Percentiles rank a stretch among this genome's conserved stretches.
Conservation (phyloP, 2,329 filamentous ascomycete genomes). For the Penicillium sp. region DNA sequence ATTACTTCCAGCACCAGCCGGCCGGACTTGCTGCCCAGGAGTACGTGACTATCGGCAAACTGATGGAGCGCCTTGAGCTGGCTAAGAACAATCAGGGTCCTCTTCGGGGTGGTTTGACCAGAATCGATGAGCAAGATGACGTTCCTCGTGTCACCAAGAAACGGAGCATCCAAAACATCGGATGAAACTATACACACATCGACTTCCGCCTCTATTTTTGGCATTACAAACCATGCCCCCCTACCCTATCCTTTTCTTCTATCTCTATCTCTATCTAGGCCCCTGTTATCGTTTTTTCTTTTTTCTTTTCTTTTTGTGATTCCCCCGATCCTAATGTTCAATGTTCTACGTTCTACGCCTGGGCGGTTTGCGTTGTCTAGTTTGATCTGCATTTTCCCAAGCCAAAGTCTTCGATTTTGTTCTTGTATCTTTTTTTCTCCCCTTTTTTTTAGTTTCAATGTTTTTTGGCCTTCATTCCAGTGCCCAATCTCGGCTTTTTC, state of each 20-base stretch:
- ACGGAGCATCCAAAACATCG: constrained; percentile 50
- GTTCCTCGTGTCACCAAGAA: constrained; percentile 50
- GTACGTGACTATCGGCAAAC: constrained; percentile 73
- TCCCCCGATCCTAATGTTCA: constrained; percentile 9
- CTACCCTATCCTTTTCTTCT: neutral
- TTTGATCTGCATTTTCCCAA: constrained; percentile 4
- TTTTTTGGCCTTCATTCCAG: neutral
- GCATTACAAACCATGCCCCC: neutral
- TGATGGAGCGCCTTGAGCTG: constrained; percentile 83
- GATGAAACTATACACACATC: constrained; percentile 21
- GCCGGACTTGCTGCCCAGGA: constrained; percentile 75
- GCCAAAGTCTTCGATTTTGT: neutral
- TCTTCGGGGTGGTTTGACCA: constrained; percentile 49
- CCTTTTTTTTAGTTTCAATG: neutral
- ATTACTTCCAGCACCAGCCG: constrained; percentile 75
- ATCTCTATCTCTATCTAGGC: neutral
- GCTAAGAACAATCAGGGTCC: constrained; percentile 54
- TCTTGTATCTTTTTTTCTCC: neutral
- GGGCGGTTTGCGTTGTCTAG: constrained; percentile 3
- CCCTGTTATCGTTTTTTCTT: neutral
- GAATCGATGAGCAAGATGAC: constrained; percentile 49
- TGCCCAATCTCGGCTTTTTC: neutral
- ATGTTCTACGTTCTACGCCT: neutral
- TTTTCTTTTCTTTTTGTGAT: constrained; percentile 4
- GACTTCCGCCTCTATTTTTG: neutral